Conservation (phyloP, 441 rosid species). For the Erodium trifolium region DNA sequence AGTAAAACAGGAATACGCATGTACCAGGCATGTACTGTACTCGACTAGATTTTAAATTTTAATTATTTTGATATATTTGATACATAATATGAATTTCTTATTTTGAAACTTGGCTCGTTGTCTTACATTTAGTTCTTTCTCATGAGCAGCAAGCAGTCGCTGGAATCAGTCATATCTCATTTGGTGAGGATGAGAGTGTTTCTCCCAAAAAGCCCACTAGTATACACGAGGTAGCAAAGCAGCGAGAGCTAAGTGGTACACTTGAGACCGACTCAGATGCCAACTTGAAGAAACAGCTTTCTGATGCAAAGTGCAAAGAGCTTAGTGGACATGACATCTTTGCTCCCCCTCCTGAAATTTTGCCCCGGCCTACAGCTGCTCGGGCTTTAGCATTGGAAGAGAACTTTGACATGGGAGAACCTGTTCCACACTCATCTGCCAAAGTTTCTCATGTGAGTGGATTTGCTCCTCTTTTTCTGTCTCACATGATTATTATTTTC, state of each 20-base stretch:
- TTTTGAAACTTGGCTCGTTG: not conserved
- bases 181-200: constrained; percentile 61
- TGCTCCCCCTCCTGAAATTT: constrained; percentile 89
- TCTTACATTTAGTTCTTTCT: not conserved
- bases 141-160: constrained; percentile 57
- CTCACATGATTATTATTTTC: not conserved
- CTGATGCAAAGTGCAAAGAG: constrained; percentile 84
- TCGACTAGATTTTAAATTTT: not conserved
- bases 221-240: constrained; percentile 80
- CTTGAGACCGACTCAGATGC: constrained; percentile 55
- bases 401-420: constrained; percentile 63
- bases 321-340: constrained; percentile 90
- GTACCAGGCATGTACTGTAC: constrained; percentile 52
- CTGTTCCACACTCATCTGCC: constrained; percentile 61
- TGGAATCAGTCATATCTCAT: constrained; percentile 89
- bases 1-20: constrained; percentile 52
- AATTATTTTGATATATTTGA: not conserved
- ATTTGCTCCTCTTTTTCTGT: not conserved
- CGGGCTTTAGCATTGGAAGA: constrained; percentile 64
- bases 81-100: not conserved
- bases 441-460: constrained; percentile 63
- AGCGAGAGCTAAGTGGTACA: constrained; percentile 85
- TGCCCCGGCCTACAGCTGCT: constrained; percentile 55
- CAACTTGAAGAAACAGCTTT: constrained; percentile 59
- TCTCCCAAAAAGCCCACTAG: constrained; percentile 65